Evolutionary conservation across 2,329 filamentous ascomycete species (phyloP).

Genomic region (Pseudonectria buxi): DNA sequence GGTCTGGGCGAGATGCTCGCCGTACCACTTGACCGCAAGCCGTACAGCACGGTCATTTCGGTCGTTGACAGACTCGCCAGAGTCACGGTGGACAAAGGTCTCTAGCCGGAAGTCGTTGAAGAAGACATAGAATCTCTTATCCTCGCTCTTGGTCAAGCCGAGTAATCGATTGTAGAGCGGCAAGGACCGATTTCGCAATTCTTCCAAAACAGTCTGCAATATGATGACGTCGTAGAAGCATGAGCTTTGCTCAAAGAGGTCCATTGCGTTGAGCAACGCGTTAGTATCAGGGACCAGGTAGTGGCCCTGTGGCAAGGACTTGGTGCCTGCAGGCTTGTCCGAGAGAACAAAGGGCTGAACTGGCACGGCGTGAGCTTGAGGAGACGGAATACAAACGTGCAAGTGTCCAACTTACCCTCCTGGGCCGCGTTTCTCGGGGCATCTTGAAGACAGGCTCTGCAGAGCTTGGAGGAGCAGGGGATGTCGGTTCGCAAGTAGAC

Average conservation of each 20-base stretch:
- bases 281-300: slow-evolving; percentile 97
- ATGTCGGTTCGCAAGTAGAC: slow-evolving; percentile 95
- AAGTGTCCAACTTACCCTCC: slow-evolving; percentile 48
- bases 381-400: neutral
- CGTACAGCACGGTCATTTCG: slow-evolving; percentile 90
- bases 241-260: slow-evolving; percentile 85
- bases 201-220: slow-evolving; percentile 91
- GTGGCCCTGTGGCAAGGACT: slow-evolving; percentile 75
- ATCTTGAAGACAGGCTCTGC: slow-evolving; percentile 63
- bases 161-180: slow-evolving; percentile 93
- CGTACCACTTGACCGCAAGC: slow-evolving; percentile 83
- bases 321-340: slow-evolving; percentile 78
- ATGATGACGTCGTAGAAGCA: slow-evolving; percentile 97
- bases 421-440: slow-evolving; percentile 76
- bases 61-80: slow-evolving; percentile 88
- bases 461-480: slow-evolving; percentile 89
- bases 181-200: slow-evolving; percentile 86
- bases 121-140: slow-evolving; percentile 97
- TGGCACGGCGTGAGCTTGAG: slow-evolving; percentile 28
- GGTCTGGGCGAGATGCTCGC: slow-evolving; percentile 65
- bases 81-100: slow-evolving; percentile 70
- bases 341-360: slow-evolving; percentile 82
- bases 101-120: slow-evolving; percentile 97
- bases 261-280: slow-evolving; percentile 90
- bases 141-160: slow-evolving; percentile 85